Conservation (phyloP, 768 basidiomycete species). For the Boletus subparvulus region DNA sequence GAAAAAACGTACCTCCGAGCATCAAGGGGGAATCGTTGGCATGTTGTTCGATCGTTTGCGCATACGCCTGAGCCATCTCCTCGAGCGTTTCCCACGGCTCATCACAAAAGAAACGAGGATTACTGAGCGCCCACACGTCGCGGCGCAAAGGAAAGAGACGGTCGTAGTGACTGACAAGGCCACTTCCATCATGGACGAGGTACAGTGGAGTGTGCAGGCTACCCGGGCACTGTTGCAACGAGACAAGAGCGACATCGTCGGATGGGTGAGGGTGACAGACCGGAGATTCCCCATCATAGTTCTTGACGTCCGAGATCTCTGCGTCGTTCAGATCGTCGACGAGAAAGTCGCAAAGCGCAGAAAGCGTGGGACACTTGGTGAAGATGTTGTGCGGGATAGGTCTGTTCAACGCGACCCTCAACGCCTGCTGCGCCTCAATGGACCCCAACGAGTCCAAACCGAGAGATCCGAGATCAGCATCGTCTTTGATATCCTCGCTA, state of each 20-base stretch:
- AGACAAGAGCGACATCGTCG: slow-evolving; percentile 32
- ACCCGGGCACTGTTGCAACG: slow-evolving; percentile 37
- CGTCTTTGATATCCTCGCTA: slow-evolving; percentile 41
- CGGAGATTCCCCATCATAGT: background rate
- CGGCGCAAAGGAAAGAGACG: slow-evolving; percentile 48
- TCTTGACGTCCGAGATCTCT: background rate
- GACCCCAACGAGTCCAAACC: slow-evolving; percentile 66
- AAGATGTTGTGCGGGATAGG: slow-evolving; percentile 49
- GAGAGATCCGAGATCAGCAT: slow-evolving; percentile 46
- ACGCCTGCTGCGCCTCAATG: slow-evolving; percentile 55
- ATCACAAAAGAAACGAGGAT: slow-evolving; percentile 49
- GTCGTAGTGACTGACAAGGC: slow-evolving; percentile 51
- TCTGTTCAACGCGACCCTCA: slow-evolving; percentile 42
- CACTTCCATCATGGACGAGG: slow-evolving; percentile 75
- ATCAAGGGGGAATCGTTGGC: slow-evolving; percentile 40
- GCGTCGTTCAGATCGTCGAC: background rate
- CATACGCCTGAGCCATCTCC: slow-evolving; percentile 56
- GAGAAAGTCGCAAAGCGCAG: slow-evolving; percentile 17
- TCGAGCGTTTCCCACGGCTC: slow-evolving; percentile 47
- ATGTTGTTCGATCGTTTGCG: slow-evolving; percentile 37
- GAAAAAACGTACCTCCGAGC: slow-evolving; percentile 53
- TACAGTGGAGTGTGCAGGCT: slow-evolving; percentile 45
- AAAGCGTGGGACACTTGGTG: slow-evolving; percentile 37
- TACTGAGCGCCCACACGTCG: slow-evolving; percentile 59
- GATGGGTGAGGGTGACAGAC: slow-evolving; percentile 13